Conservation (phyloP, 2,329 filamentous ascomycete species). For the Didymella arachidicola region DNA sequence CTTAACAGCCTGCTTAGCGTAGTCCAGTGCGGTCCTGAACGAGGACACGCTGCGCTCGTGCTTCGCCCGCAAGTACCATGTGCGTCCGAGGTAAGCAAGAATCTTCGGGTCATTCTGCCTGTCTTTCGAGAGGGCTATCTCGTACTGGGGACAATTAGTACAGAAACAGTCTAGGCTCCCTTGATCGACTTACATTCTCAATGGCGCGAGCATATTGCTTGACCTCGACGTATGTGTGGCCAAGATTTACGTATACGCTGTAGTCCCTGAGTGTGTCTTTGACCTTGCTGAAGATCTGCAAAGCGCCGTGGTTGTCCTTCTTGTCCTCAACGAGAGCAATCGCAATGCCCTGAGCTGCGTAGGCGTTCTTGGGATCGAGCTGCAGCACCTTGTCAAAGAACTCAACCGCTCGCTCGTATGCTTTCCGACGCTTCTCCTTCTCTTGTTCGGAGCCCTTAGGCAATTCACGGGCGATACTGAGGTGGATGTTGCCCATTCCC, state of each 20-base stretch:
- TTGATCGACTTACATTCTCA: slow-evolving; percentile 66
- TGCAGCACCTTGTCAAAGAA: slow-evolving; percentile 98
- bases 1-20: slow-evolving; percentile 73
- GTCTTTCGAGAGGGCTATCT: slow-evolving; percentile 81
- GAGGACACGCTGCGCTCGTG: slow-evolving; percentile 68
- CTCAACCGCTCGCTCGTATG: slow-evolving; percentile 91
- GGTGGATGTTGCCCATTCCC: slow-evolving; percentile 95
- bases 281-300: slow-evolving; percentile 89
- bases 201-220: slow-evolving; percentile 91
- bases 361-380: slow-evolving; percentile 93
- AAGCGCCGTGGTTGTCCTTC: slow-evolving; percentile 82
- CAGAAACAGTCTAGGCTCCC: neutral
- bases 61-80: slow-evolving; percentile 83
- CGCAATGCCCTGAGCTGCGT: slow-evolving; percentile 93
- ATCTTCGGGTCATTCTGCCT: slow-evolving; percentile 80
- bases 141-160: slow-evolving; percentile 67
- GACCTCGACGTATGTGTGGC: slow-evolving; percentile 89
- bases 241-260: slow-evolving; percentile 89
- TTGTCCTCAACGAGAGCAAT: slow-evolving; percentile 95
- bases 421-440: slow-evolving; percentile 86
- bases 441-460: slow-evolving; percentile 87
- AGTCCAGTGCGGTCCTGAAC: slow-evolving; percentile 70
- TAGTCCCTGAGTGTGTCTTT: slow-evolving; percentile 89
- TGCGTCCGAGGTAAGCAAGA: slow-evolving; percentile 84
- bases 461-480: slow-evolving; percentile 91